Base-by-base conservation (phyloP, 208 protist species). In the Leishmania tropica region DNA sequence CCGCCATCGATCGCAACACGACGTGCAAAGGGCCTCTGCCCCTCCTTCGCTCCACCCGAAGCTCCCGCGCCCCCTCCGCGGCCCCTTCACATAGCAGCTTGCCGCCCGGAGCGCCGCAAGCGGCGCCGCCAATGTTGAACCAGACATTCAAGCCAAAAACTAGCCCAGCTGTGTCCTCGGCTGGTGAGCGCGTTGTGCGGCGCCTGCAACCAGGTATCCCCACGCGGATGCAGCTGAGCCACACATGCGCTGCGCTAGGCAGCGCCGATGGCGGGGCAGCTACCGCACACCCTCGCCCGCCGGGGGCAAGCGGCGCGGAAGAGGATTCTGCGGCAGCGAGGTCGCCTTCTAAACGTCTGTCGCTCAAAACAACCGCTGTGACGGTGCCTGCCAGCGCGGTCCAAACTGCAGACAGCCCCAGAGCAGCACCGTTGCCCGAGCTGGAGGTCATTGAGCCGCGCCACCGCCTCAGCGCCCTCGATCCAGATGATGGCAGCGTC, bases 221-320 rank as follows among this genome's bases (percentile, higher is more conserved):
- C 3, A 6, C 35, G 5, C 54, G 54, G 51, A 31, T 78, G 74
- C 74, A 67, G 54, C 74, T 78, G 37, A 78, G 54, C 40, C 48
- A 47, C 37, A 78, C 74, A 47, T 45, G 53, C 74, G 74, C 54
- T 31, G 54, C n/a, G 51, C 37, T 78, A 19, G 56, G 37, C 31
- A 78, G 37, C 37, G 31, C 54, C 24, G 42, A 47, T 53, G 71
- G 2, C 47, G 47, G 19, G 67, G 31, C 71, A 11, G 42, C 31
- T 28, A 13, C 71, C 19, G 21, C 47, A 54, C 45, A 5, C 42
- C 4, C 47, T 37, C 71, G 8, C 42, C 71, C 42, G 15, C 42
- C 71, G 4, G 71, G 40, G 35, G 47, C 35, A 42, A 42, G 4
- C 5, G 48, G 2, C 13, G 3, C 31, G 72, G 3, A 47, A 15